Base-by-base conservation (phyloP, 2,329 filamentous ascomycete genomes). In the Botrytis medusae region DNA sequence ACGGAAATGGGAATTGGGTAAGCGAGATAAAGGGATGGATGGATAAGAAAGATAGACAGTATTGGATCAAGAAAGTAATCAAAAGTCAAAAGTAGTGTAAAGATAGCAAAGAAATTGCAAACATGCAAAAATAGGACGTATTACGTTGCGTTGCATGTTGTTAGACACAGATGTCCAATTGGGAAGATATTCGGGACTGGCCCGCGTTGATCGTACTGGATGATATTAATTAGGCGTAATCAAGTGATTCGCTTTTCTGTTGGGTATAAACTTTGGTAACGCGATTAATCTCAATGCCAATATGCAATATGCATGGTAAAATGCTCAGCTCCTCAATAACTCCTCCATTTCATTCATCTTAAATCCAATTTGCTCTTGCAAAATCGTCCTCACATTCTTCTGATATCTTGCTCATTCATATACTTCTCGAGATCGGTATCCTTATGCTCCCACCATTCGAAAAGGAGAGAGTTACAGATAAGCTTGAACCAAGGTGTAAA, bases 401-500 rank as follows among this genome's bases (percentile, higher is more conserved):
- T 91, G 80, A 98, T 97, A 81, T 92, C 87, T 81, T 90, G 89
- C 86, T 98, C 95, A 81, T 94, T 91, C 83, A 90, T 88, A 84
- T 95, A 97, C 84, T 93, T 92, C 74, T 97, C 92, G 78, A 98
- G 86, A 16, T 92, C 93, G 37, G 88, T 85, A 78, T 96, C 91
- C 73, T 98, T 88, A 83, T 93, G 90, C 81, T 91, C 86, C 96
- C 96, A 99, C 96, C 96, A 99, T 83, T 98, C 92, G 80, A 97
- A 99, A 60, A 99, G 89, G 93, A 98, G 95, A 67, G 93, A 94
- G 83, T 98, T 88, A 87, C 96, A 99, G 81, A 99, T 98, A 78
- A 99, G 91, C 87, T 97, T 97, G 87, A 99, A 99, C 96, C 96
- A 99, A 1, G 96, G 96, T 0, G 96, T 99, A 83, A 98, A 98